Base-by-base conservation (phyloP, 2,329 filamentous ascomycete species). In the Aspergillus persii region DNA sequence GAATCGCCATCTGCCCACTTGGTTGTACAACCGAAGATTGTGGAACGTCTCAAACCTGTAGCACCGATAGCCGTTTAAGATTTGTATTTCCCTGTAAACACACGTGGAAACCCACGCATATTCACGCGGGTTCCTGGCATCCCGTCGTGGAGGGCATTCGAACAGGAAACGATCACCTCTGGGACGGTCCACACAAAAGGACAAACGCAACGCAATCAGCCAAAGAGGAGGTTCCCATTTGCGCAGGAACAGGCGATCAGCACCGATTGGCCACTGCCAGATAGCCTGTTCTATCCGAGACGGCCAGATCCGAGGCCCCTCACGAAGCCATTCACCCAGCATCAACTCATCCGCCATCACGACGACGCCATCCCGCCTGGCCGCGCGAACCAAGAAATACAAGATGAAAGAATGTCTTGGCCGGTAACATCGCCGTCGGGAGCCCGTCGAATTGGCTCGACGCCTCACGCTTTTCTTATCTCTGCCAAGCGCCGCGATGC, bases 381-480 rank as follows among this genome's bases (percentile, higher is more conserved):
- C n/a, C 18, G 31, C 49, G 3, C 39, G 4, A 5, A 7, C 49
- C 50, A 41, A 33, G 33, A 53, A 47, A 29, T 31, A 27, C 53
- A 33, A n/a, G n/a, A 18, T 49, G 30, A 46, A 18, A 23, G 12
- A 41, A 15, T 5, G 46, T 41, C 53, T 56, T 56, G 54, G 54
- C 54, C 47, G 39, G 31, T 56, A 36, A 23, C 46, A 48, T 47
- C 26, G 33, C 6, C 33, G 44, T 47, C 44, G 44, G 44, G 26
- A 7, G 18, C 46, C 54, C 54, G 29, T 56, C 46, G 49, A 56
- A 47, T 56, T 56, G 33, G 47, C 47, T 54, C 36, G 33, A 27
- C 33, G n/a, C 31, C 8, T 15, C 27, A 26, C 44, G 15, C 8
- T 27, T 31, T 48, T 60, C 61, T 65, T 65, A 63, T 65, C 62